Evolutionary conservation across 2,329 filamentous ascomycete genomes (phyloP).

Genomic region (Periconia sp.): DNA sequence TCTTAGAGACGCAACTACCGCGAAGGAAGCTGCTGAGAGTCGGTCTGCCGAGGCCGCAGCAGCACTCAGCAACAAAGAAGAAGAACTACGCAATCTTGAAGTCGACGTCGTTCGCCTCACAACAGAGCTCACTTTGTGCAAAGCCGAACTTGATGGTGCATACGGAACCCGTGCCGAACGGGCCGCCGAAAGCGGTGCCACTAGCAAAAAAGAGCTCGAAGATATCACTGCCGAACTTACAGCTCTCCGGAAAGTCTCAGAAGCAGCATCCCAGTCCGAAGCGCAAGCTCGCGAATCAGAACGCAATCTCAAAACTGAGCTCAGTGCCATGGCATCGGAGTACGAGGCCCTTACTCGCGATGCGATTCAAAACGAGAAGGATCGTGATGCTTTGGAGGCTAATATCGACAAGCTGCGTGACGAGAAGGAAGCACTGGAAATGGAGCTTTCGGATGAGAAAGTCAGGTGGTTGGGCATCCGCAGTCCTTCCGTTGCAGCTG

Average conservation of each 20-base stretch:
- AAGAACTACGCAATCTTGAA: constrained; percentile 56
- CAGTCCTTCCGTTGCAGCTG: constrained; percentile 54
- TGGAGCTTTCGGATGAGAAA: constrained; percentile 69
- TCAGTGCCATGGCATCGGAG: constrained; percentile 71
- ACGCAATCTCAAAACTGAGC: constrained; percentile 65
- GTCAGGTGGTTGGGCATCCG: constrained; percentile 69
- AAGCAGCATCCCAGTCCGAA: constrained; percentile 43
- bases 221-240: constrained; percentile 53
- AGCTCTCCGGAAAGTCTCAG: constrained; percentile 47
- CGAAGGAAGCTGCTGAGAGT: constrained; percentile 41
- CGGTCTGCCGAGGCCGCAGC: constrained; percentile 35
- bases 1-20: constrained; percentile 31
- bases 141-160: constrained; percentile 90
- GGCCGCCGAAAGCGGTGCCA: constrained; percentile 67
- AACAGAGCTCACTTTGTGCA: constrained; percentile 86
- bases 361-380: constrained; percentile 73
- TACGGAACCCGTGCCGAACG: constrained; percentile 79
- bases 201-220: constrained; percentile 66
- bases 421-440: constrained; percentile 67
- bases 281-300: constrained; percentile 45
- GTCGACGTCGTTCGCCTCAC: constrained; percentile 69
- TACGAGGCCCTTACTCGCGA: constrained; percentile 74
- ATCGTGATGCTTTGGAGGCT: constrained; percentile 68
- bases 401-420: constrained; percentile 69
- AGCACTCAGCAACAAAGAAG: constrained; percentile 38